These are phyloP conservation scores for Lavandula angustifolia DNA, from an alignment of 257 asterid species.

Conservation along the genomic window DNA sequence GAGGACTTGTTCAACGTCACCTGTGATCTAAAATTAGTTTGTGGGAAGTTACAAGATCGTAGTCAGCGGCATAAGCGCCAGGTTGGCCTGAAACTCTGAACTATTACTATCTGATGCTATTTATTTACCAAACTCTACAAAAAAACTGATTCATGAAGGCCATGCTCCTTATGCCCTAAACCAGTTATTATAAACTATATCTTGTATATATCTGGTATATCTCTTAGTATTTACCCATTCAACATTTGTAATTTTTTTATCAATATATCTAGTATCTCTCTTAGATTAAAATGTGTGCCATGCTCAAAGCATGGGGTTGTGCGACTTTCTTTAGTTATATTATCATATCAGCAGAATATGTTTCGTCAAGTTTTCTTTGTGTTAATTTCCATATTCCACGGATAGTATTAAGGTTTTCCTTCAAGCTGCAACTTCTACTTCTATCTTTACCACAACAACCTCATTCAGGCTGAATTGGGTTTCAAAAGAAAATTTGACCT, in stretches of 20 bases:
- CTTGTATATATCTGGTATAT: neutral
- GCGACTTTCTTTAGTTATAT: no score
- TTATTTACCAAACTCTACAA: constrained; percentile 14
- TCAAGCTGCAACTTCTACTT: no score
- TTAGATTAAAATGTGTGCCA: no score
- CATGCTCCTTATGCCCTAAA: neutral
- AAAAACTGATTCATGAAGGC: neutral
- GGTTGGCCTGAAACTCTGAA: constrained; percentile 48
- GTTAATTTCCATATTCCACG: no score
- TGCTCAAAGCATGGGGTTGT: no score
- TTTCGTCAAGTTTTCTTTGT: no score
- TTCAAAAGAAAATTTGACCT: neutral
- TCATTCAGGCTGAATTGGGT: no score
- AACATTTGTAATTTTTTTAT: neutral
- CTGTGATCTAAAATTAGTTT: constrained; percentile 88
- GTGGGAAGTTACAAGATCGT: constrained; percentile 83
- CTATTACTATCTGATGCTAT: constrained; percentile 16
- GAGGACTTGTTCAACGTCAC: constrained; percentile 97
- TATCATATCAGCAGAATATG: no score
- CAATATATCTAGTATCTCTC: neutral
- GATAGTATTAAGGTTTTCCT: no score
- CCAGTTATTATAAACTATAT: neutral
- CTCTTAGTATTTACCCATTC: neutral
- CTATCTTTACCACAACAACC: no score
- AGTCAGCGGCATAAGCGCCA: constrained; percentile 88